Evolutionary conservation across 495 filamentous ascomycete genomes (phyloP).

Genomic region (Penicillium angulare): DNA sequence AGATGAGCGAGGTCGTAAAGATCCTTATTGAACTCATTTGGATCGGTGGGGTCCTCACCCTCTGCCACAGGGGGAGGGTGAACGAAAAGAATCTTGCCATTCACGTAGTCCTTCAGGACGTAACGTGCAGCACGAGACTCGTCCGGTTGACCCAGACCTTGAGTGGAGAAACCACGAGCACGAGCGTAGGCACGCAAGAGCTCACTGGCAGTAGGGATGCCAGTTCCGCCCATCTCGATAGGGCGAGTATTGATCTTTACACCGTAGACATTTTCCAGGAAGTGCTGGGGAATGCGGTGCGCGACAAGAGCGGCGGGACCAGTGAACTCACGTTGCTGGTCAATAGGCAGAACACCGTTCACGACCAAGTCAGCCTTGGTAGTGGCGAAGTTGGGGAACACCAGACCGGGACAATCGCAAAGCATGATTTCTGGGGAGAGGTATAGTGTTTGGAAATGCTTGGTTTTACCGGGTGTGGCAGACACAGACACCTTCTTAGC

Average conservation of each 20-base stretch:
- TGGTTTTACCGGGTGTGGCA: constrained; percentile 96
- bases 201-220: constrained; percentile 83
- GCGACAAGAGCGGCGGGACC: constrained; percentile 87
- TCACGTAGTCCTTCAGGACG: constrained; percentile 96
- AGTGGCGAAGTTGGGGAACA: constrained; percentile 96
- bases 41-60: constrained; percentile 61
- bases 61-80: constrained; percentile 69
- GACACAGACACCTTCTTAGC: constrained; percentile 99
- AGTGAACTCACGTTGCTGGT: constrained; percentile 92
- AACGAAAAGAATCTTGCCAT: constrained; percentile 89
- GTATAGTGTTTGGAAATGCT: constrained; percentile 99
- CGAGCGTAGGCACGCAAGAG: constrained; percentile 81
- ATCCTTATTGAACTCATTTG: constrained; percentile 77
- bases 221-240: constrained; percentile 89
- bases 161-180: constrained; percentile 84
- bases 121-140: constrained; percentile 88
- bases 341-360: constrained; percentile 93
- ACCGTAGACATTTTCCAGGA: constrained; percentile 89
- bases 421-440: constrained; percentile 84
- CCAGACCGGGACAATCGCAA: constrained; percentile 97
- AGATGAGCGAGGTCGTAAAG: constrained; percentile 81
- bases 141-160: constrained; percentile 85
- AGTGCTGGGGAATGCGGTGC: constrained; percentile 82
- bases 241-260: constrained; percentile 82
- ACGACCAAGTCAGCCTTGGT: constrained; percentile 97